These are phyloP conservation scores for Podospora anserina DNA, from an alignment of 495 filamentous ascomycete species.

Conservation along the genomic window DNA sequence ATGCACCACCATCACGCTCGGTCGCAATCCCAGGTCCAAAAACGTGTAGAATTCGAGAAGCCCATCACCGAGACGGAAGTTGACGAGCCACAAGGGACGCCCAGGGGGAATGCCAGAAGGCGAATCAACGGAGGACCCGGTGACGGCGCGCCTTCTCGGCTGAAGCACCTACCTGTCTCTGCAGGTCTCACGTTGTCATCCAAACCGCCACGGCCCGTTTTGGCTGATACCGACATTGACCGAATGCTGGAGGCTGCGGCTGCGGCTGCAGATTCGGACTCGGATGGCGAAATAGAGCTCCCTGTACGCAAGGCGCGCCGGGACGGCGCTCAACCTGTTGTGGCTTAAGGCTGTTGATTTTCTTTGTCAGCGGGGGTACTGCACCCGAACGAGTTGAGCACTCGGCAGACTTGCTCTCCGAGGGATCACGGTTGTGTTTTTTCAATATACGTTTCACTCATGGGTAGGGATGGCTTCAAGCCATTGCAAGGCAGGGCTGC, in stretches of 20 bases:
- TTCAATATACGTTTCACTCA: not conserved
- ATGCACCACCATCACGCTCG: slow-evolving; percentile 37
- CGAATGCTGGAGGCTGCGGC: slow-evolving; percentile 45
- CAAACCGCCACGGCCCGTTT: slow-evolving; percentile 33
- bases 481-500: not conserved
- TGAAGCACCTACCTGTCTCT: slow-evolving; percentile 40
- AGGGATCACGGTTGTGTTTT: not conserved
- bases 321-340: slow-evolving; percentile 26
- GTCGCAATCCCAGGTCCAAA: slow-evolving; percentile 33
- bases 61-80: slow-evolving; percentile 44
- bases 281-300: slow-evolving; percentile 48
- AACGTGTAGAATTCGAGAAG: slow-evolving; percentile 49
- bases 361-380: not conserved
- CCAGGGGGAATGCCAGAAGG: slow-evolving; percentile 41
- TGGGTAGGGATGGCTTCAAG: not conserved
- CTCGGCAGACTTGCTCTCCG: not conserved
- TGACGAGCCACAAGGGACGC: slow-evolving; percentile 38
- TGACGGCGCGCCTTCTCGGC: slow-evolving; percentile 18
- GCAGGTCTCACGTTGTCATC: slow-evolving; percentile 37
- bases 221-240: slow-evolving; percentile 47
- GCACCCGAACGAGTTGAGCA: not conserved
- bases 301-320: slow-evolving; percentile 32
- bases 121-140: slow-evolving; percentile 34
- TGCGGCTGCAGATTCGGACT: slow-evolving; percentile 46
- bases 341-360: slow-evolving; percentile 26